Conservation (phyloP, 2,329 filamentous ascomycete species). For the Helicocarpus griseus region DNA sequence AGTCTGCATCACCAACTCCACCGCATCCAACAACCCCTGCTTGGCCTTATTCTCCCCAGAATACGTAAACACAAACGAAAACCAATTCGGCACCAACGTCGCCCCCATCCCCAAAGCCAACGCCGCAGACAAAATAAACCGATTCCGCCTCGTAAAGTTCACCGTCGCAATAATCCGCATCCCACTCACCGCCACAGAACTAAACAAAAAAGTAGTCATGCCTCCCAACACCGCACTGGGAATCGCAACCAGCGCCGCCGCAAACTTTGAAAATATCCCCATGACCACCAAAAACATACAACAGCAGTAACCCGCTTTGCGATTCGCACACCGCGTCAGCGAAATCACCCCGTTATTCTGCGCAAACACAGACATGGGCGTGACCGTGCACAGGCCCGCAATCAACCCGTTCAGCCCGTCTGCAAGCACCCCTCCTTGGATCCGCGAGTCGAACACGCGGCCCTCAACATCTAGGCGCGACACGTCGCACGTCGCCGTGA, state of each 20-base stretch:
- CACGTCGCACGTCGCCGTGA: constrained; percentile 59
- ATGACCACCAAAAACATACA: constrained; percentile 59
- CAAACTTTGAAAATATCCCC: constrained; percentile 63
- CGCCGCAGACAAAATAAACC: constrained; percentile 55
- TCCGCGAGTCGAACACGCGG: constrained; percentile 54
- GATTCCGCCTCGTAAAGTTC: constrained; percentile 54
- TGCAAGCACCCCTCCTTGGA: constrained; percentile 58
- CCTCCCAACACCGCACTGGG: constrained; percentile 41
- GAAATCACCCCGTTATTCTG: constrained; percentile 63
- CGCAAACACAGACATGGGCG: constrained; percentile 58
- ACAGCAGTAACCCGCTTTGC: constrained; percentile 57
- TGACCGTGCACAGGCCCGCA: constrained; percentile 55
- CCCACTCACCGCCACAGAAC: constrained; percentile 55
- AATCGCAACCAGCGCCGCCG: constrained; percentile 57
- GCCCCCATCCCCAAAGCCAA: constrained; percentile 51
- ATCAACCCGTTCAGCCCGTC: constrained; percentile 58
- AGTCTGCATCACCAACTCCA: constrained; percentile 61
- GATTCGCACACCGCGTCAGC: constrained; percentile 57
- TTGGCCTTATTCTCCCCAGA: constrained; percentile 55
- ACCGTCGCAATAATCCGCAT: constrained; percentile 56
- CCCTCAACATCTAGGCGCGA: constrained; percentile 56
- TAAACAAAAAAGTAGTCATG: constrained; percentile 56
- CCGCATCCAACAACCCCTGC: constrained; percentile 43
- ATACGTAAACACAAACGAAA: constrained; percentile 38
- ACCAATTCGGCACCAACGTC: constrained; percentile 40